These are phyloP conservation scores for Priceomyces castillae DNA, from an alignment of 805 yeast species.

Conservation along the genomic window DNA sequence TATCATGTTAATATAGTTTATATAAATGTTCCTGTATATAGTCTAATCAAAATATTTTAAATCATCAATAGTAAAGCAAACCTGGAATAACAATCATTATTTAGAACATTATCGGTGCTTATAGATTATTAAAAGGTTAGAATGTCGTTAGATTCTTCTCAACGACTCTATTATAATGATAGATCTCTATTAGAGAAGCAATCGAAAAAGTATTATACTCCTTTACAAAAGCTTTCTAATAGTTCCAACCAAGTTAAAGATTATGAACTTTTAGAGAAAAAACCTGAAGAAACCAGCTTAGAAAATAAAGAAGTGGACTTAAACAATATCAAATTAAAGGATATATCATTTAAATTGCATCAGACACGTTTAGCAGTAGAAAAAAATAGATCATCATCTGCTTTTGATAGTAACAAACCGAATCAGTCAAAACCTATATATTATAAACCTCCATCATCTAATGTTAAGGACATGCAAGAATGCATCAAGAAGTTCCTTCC, in stretches of 20 bases:
- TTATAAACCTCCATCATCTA: constrained; percentile 30
- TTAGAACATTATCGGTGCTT: too few species aligned
- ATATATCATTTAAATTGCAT: constrained; percentile 10
- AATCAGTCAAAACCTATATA: constrained; percentile 21
- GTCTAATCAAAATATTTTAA: too few species aligned
- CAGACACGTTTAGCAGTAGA: constrained; percentile 9
- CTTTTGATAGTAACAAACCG: neutral
- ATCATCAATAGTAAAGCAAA: too few species aligned
- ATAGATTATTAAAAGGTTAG: too few species aligned
- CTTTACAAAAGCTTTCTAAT: constrained; percentile 13
- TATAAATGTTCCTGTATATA: too few species aligned
- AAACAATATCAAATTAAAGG: constrained; percentile 5
- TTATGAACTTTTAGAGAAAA: neutral
- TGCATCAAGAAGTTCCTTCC: constrained; percentile 28
- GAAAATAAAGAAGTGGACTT: neutral
- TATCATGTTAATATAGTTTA: too few species aligned
- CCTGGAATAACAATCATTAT: too few species aligned
- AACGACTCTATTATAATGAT: neutral
- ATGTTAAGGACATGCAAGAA: constrained; percentile 20
- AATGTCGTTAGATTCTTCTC: neutral
- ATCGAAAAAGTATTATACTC: constrained; percentile 5
- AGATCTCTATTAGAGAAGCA: constrained; percentile 1
- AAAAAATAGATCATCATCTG: constrained; percentile 2
- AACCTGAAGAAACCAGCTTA: neutral
- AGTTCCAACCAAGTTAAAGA: constrained; percentile 2